Evolutionary conservation across 2,329 filamentous ascomycete species (phyloP), one percentile per base, ranked within the genome.

Genomic region (Tolypocladium tundrense): DNA sequence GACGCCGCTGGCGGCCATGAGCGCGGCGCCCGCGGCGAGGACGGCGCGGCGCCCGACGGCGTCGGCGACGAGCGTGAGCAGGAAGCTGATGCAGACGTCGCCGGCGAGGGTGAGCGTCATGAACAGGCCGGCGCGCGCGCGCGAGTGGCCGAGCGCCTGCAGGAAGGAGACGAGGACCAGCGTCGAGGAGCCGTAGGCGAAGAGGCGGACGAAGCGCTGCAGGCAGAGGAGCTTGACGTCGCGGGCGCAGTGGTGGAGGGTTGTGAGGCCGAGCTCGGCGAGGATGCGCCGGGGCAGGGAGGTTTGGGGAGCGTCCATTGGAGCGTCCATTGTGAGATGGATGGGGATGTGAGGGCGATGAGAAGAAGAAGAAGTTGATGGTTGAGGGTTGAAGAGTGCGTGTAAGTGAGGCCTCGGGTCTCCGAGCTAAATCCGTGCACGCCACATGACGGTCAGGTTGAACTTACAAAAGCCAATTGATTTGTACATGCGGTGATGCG

Each of bases 81-180:
- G 42, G 58, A 86, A 79, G 64, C 83, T 85, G 60, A 87, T 79
- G 48, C 75, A 65, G 4, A 81, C 77, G 67, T 87, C 85, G 33
- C 84, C 85, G 16, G 76, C 71, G 19, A 87, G 70, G 0, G 85
- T 88, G 61, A 86, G 67, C 0, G 83, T 86, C 84, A 87, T 87
- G 70, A 87, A 87, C 1, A 86, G 69, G 3, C 84, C 85, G 59
- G 83, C 81, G 39, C 71, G 72, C 0, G 77, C 72, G 59, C 83
- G 75, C 1, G 80, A 76, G 48, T 80, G 74, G 10, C 70, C 74
- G 1, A 86, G 72, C 2, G 71, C 73, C 16, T 74, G 73, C 9
- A 87, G 75, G 61, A 81, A 85, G 27, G 79, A 72, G 13, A 82
- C 83, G 6, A 85, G 75, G 57, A 85, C 76, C 4, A 86, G 75